Evolutionary conservation across 768 basidiomycete species (phyloP).

Genomic region (Kwoniella sp.): DNA sequence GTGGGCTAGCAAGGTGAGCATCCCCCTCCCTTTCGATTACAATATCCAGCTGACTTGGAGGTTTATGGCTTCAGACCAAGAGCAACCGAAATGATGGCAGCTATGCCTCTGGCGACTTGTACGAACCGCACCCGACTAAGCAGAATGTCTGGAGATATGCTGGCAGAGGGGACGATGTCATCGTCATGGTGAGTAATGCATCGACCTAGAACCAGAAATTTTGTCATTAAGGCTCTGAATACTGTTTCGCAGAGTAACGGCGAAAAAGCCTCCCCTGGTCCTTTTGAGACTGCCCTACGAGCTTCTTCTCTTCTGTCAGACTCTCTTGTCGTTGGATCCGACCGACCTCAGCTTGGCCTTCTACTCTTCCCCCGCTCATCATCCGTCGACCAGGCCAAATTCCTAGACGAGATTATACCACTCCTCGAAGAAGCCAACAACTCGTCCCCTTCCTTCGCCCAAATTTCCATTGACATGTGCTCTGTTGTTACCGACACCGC

Average conservation of each 20-base stretch:
- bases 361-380: slow-evolving; percentile 58
- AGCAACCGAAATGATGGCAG: slow-evolving; percentile 61
- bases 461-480: slow-evolving; percentile 49
- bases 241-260: slow-evolving; percentile 54
- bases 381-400: slow-evolving; percentile 1
- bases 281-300: slow-evolving; percentile 61
- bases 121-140: slow-evolving; percentile 59
- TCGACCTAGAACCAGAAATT: neutral
- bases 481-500: slow-evolving; percentile 22
- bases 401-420: slow-evolving; percentile 12
- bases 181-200: slow-evolving; percentile 52
- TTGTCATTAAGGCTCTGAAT: no score
- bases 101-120: slow-evolving; percentile 64
- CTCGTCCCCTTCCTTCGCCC: slow-evolving; percentile 49
- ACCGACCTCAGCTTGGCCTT: slow-evolving; percentile 60
- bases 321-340: slow-evolving; percentile 62
- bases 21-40: neutral
- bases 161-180: slow-evolving; percentile 63
- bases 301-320: slow-evolving; percentile 59
- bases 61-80: no score
- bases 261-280: slow-evolving; percentile 64
- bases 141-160: slow-evolving; percentile 59
- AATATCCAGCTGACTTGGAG: neutral
- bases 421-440: slow-evolving; percentile 37
- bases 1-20: slow-evolving; percentile 60